Conservation (phyloP, 805 yeast species). For the Nematodospora valgi region DNA sequence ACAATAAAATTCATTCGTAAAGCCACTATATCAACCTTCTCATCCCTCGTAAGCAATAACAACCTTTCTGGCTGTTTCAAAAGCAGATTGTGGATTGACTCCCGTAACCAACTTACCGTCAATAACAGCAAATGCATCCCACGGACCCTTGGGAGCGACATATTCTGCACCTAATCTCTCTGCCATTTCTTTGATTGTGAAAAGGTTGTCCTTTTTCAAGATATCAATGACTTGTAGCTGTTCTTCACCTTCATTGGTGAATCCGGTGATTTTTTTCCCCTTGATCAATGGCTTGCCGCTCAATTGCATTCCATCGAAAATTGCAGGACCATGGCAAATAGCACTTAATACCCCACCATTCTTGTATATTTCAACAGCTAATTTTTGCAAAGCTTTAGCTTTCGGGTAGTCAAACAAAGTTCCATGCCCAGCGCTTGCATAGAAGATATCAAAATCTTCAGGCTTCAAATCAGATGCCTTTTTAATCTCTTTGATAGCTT, state of each 20-base stretch:
- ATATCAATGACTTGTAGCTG: conserved; percentile 17
- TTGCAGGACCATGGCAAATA: conserved; percentile 68
- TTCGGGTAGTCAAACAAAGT: conserved; percentile 55
- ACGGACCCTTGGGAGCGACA: conserved; percentile 47
- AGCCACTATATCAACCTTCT: too few relatives aligned
- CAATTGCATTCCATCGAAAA: conserved; percentile 49
- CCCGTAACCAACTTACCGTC: conserved; percentile 67
- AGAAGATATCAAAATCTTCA: conserved; percentile 50
- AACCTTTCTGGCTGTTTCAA: conserved; percentile 44
- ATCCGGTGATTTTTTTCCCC: conserved; percentile 60
- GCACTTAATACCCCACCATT: conserved; percentile 58
- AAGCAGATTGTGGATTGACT: conserved; percentile 58
- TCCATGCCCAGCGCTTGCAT: conserved; percentile 68
- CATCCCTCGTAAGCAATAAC: conserved; percentile 13
- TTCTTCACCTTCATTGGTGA: conserved; percentile 54
- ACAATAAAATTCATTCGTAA: neutral
- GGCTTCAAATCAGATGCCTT: conserved; percentile 48
- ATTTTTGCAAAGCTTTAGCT: conserved; percentile 42
- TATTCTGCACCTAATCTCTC: conserved; percentile 41
- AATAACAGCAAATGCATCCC: conserved; percentile 46
- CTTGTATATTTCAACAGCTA: conserved; percentile 46
- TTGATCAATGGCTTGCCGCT: conserved; percentile 43
- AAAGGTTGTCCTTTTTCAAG: conserved; percentile 21
- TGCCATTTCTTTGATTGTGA: conserved; percentile 37
- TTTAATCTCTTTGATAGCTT: conserved; percentile 38